Evolutionary conservation across 345 rosid genomes (phyloP), one percentile per base, ranked within the genome.

Genomic region (Viola odorata): DNA sequence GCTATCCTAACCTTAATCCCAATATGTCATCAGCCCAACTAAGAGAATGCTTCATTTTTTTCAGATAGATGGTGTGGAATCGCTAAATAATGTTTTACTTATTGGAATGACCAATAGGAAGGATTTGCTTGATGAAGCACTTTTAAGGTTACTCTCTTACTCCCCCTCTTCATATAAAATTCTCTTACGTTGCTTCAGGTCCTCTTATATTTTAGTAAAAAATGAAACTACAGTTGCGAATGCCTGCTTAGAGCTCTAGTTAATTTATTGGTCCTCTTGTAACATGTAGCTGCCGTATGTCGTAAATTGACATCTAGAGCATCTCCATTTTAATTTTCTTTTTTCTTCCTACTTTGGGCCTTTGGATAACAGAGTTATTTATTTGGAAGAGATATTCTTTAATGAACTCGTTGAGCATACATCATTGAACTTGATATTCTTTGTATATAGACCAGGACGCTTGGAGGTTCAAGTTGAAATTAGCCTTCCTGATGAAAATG

Each of bases 51-150:
- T 76, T 75, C 12, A 4, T 7, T 45, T 64, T 78, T 73, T 80
- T 74, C 96, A 95, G 99, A 95, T 95, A 59, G 99, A 95, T 80
- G 99, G 99, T 36, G 99, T 95, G 85, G 99, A 95, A 81, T 86
- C 99, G 17, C 85, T 95, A 63, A 95, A 95, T 70, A 95, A 95
- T 81, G 97, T 95, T 63, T 78, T 95, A 73, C 99, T 91, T 61
- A 95, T 95, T 78, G 99, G 99, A 75, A 95, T 91, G 99, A 95
- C 99, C 71, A 95, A 95, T 76, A 82, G 99, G 78, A 95, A 85
- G 81, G 99, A 95, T 81, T 81, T 95, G 80, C 95, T 95, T 68
- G 99, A 95, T 77, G 99, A 88, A 81, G 96, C 99, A 66, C 99
- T 95, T 79, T 53, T 95, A 69, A 95, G 97, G 99, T 88, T 57